Evolutionary conservation across 2,329 filamentous ascomycete species (phyloP).

Genomic region (Aspergillus brunneoviolaceus): DNA sequence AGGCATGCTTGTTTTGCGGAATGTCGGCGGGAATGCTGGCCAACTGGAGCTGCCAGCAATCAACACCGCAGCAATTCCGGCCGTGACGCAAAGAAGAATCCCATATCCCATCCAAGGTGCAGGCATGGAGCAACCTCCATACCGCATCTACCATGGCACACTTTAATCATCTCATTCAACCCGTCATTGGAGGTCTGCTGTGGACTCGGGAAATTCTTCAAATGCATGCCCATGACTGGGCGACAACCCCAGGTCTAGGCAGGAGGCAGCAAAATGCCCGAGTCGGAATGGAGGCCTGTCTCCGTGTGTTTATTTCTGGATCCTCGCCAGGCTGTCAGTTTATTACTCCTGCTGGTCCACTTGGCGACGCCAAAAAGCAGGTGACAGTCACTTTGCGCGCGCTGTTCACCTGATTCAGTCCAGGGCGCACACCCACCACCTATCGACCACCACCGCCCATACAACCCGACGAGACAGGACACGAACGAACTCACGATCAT

Average conservation of each 20-base stretch:
- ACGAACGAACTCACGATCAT: constrained; percentile 16
- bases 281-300: not conserved
- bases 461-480: not conserved
- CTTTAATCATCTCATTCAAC: not conserved
- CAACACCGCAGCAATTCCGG: not conserved
- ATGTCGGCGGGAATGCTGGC: not conserved
- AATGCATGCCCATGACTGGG: not conserved
- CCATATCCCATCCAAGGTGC: not conserved
- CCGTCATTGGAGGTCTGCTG: not conserved
- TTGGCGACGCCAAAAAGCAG: not conserved
- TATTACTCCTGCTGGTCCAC: not conserved
- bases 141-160: not conserved
- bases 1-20: not conserved
- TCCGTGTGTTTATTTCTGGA: not conserved
- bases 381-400: not conserved
- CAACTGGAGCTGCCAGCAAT: not conserved
- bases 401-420: not conserved
- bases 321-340: not conserved
- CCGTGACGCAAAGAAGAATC: not conserved
- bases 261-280: not conserved
- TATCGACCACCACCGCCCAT: not conserved
- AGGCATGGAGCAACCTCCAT: not conserved
- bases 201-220: not conserved
- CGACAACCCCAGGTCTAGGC: not conserved
- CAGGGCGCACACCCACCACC: not conserved